Conservation (phyloP, 169 alveolate genomes). For the Hepatocystis sp. region DNA sequence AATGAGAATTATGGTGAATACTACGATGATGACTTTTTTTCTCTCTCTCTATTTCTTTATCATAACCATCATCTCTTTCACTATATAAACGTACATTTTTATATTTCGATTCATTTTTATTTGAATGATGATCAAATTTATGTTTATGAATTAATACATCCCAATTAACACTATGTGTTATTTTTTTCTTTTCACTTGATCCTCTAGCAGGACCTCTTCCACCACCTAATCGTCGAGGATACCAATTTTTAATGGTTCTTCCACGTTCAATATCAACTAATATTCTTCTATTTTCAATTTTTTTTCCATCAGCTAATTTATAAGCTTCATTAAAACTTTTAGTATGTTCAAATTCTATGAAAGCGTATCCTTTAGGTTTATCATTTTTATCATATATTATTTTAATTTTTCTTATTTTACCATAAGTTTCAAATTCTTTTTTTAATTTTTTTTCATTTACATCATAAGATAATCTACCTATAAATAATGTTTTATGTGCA, state of each 20-base stretch:
- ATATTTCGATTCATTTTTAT: constrained; percentile 16
- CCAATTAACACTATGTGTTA: constrained; percentile 73
- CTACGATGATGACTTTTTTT: not conserved
- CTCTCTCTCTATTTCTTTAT: constrained; percentile 3
- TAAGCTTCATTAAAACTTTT: constrained; percentile 92
- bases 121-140: constrained; percentile 34
- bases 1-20: no score
- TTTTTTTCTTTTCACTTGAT: constrained; percentile 78
- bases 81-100: constrained; percentile 40
- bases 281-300: constrained; percentile 94
- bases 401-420: constrained; percentile 91
- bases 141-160: constrained; percentile 42
- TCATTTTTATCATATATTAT: constrained; percentile 90
- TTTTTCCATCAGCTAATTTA: constrained; percentile 93
- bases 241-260: constrained; percentile 95
- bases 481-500: constrained; percentile 96
- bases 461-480: constrained; percentile 92
- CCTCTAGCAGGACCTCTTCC: constrained; percentile 93
- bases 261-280: constrained; percentile 97
- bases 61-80: constrained; percentile 37
- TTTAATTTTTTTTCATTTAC: constrained; percentile 93
- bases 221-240: constrained; percentile 96
- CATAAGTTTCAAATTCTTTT: constrained; percentile 94
- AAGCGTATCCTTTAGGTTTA: constrained; percentile 96
- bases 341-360: constrained; percentile 95